Evolutionary conservation across 352 stramenopile species (phyloP).

Genomic region (Globisporangium barbulae): DNA sequence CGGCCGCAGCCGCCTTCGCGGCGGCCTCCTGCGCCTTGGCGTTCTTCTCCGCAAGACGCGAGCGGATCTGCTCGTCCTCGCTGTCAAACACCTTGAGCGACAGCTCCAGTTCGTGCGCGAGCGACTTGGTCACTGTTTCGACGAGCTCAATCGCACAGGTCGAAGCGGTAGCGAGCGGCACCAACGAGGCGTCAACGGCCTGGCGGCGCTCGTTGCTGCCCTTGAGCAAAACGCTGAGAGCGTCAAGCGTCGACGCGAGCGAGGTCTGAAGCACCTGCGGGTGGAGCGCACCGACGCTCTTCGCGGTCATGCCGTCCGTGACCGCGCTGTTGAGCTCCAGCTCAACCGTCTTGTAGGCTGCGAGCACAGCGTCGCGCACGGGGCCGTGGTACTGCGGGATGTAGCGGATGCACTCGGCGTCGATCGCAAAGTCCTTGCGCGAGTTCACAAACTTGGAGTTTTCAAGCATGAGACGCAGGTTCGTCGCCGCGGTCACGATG

Average conservation of each 20-base stretch:
- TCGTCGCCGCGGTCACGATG: conserved; percentile 78
- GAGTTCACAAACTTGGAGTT: conserved; percentile 83
- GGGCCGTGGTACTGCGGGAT: conserved; percentile 86
- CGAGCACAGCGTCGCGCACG: conserved; percentile 59
- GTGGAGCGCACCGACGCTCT: conserved; percentile 37
- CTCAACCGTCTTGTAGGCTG: conserved; percentile 69
- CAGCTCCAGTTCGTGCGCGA: conserved; percentile 46
- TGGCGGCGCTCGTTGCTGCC: conserved; percentile 53
- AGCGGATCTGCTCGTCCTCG: conserved; percentile 59
- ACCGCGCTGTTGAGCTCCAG: conserved; percentile 62
- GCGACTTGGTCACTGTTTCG: conserved; percentile 29
- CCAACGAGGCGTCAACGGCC: conserved; percentile 17
- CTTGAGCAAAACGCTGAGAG: conserved; percentile 50
- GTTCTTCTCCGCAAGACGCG: conserved; percentile 47
- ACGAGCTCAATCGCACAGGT: conserved; percentile 49
- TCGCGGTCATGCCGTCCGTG: conserved; percentile 17
- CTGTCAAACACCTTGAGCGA: conserved; percentile 56
- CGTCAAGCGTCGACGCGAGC: conserved; percentile 50
- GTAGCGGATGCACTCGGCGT: conserved; percentile 46
- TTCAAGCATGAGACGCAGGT: conserved; percentile 87
- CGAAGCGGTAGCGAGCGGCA: conserved; percentile 21
- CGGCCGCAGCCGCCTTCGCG: conserved; percentile 63
- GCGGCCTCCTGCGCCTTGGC: conserved; percentile 63
- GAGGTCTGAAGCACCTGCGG: conserved; percentile 64
- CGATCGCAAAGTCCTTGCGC: conserved; percentile 29